Conservation (phyloP, 257 asterid genomes). For the Scutellaria baicalensis region DNA sequence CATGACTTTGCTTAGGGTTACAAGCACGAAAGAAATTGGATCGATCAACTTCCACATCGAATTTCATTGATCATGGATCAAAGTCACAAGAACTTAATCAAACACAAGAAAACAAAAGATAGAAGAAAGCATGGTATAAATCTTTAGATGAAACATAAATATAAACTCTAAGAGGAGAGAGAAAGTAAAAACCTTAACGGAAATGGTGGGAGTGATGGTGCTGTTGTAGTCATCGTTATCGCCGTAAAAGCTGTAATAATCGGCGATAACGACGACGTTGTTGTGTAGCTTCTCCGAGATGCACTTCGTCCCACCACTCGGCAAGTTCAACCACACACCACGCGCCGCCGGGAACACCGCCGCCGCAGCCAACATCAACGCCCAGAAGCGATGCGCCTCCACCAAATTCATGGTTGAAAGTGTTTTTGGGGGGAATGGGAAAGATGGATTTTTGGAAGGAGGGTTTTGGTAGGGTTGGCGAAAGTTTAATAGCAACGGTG, state of each 20-base stretch:
- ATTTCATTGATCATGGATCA: background rate
- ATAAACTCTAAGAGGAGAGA: background rate
- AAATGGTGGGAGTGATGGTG: slow-evolving; percentile 34
- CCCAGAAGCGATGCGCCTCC: slow-evolving; percentile 16
- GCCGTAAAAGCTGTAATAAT: slow-evolving; percentile 43
- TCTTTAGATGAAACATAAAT: background rate
- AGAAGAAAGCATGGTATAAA: too few relatives aligned
- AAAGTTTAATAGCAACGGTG: background rate
- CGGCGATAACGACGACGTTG: slow-evolving; percentile 59
- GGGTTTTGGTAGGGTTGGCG: background rate
- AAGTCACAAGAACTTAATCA: background rate
- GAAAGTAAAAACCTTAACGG: slow-evolving; percentile 39
- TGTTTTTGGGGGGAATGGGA: background rate
- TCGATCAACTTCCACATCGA: too few relatives aligned
- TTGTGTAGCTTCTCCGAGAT: slow-evolving; percentile 55
- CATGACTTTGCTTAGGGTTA: too few relatives aligned
- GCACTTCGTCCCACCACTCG: slow-evolving; percentile 56
- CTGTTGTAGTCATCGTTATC: slow-evolving; percentile 16
- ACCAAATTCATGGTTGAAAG: slow-evolving; percentile 8
- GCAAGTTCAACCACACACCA: slow-evolving; percentile 62
- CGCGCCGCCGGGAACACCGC: slow-evolving; percentile 35
- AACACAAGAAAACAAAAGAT: background rate
- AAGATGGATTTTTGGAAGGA: background rate
- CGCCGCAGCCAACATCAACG: slow-evolving; percentile 16
- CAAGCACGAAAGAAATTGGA: too few relatives aligned